These are phyloP conservation scores for Ilex aquifolium DNA, from an alignment of 257 asterid genomes.

Conservation along the genomic window DNA sequence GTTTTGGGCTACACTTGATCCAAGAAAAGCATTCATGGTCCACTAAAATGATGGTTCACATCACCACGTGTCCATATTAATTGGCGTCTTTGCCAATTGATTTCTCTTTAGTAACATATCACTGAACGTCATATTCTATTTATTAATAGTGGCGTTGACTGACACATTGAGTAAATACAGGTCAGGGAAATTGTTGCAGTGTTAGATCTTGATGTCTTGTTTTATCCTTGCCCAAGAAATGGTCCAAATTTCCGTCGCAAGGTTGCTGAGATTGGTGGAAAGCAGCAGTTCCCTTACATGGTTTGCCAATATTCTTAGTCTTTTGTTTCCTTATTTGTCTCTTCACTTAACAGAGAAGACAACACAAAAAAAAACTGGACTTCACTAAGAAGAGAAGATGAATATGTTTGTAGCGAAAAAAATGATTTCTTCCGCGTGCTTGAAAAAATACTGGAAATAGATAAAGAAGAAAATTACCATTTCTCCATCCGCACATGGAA, in stretches of 20 bases:
- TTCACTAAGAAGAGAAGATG: too few relatives aligned
- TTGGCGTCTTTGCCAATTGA: too few relatives aligned
- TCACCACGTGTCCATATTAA: too few relatives aligned
- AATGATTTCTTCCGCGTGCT: too few relatives aligned
- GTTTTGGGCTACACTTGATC: too few relatives aligned
- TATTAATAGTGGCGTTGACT: not conserved
- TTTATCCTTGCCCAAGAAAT: constrained; percentile 89
- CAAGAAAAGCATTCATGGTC: too few relatives aligned
- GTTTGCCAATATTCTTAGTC: constrained; percentile 26
- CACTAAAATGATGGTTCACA: too few relatives aligned
- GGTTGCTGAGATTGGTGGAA: constrained; percentile 84
- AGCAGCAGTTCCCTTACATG: constrained; percentile 83
- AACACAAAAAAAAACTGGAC: not conserved
- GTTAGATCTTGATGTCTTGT: constrained; percentile 88
- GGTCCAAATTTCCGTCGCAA: constrained; percentile 86
- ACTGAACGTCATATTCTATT: not conserved
- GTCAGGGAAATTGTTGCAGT: constrained; percentile 81
- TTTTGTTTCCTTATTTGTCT: constrained; percentile 6
- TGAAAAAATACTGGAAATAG: too few relatives aligned
- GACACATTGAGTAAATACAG: constrained; percentile 26
- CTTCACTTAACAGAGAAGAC: not conserved
- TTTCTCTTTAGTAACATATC: not conserved
- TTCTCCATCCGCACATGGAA: too few relatives aligned
- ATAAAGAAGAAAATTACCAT: too few relatives aligned
- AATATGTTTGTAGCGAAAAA: too few relatives aligned